These are phyloP conservation scores for Pseudogymnoascus sp. DNA, from an alignment of 2,329 filamentous ascomycete genomes.

Conservation along the genomic window DNA sequence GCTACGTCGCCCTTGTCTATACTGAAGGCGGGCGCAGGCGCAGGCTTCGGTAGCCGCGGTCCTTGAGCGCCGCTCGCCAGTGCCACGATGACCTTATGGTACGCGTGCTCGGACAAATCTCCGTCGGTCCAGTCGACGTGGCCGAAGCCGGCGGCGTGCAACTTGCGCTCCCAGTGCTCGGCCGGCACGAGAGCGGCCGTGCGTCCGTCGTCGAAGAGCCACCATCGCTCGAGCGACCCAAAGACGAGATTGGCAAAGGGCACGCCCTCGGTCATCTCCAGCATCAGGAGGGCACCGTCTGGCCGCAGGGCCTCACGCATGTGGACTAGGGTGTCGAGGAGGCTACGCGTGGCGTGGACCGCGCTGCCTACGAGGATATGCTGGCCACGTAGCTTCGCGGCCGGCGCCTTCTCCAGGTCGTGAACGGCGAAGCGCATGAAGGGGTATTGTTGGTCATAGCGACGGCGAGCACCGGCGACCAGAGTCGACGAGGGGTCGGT, in stretches of 20 bases:
- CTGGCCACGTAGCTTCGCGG: conserved; percentile 9
- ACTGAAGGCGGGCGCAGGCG: too few species aligned
- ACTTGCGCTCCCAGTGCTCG: conserved; percentile 9
- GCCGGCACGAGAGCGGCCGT: conserved; percentile 13
- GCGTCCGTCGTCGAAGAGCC: conserved; percentile 19
- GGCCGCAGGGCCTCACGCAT: conserved; percentile 11
- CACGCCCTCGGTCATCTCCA: conserved; percentile 17
- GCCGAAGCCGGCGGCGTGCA: conserved; percentile 12
- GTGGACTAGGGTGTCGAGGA: conserved; percentile 9
- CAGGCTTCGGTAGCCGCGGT: neutral
- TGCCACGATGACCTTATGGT: neutral
- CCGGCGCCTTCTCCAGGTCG: conserved; percentile 12
- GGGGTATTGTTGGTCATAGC: neutral
- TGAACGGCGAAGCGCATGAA: conserved; percentile 15
- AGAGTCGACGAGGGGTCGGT: conserved; percentile 32
- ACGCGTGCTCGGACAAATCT: conserved; percentile 12
- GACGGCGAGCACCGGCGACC: conserved; percentile 17
- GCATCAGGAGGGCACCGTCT: conserved; percentile 14
- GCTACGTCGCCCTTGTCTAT: too few species aligned
- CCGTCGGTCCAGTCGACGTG: conserved; percentile 14
- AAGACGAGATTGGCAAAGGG: conserved; percentile 20
- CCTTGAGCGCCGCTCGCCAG: neutral
- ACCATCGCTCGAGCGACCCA: conserved; percentile 21
- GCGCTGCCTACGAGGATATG: conserved; percentile 17
- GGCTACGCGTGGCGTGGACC: conserved; percentile 16